phyloP scores from a whole-genome alignment of 164 flowering plant species.

The Aristolochia contorta region DNA sequence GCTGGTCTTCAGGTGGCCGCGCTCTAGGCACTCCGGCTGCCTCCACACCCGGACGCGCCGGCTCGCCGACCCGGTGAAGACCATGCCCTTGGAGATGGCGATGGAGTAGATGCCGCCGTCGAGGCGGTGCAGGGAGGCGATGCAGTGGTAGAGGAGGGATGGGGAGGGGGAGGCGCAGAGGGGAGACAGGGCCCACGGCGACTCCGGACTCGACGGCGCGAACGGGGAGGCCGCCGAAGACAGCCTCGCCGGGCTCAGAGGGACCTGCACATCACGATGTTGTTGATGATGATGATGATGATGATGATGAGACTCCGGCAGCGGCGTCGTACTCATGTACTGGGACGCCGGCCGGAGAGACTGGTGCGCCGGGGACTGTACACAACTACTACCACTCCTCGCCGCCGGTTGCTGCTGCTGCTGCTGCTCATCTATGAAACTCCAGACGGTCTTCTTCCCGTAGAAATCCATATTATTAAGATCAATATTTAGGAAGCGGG shows the following conservation, averaged over 20 bases:
- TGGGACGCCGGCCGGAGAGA: background rate
- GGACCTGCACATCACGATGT: slow-evolving; percentile 1
- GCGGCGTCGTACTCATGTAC: no score
- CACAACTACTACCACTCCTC: no score
- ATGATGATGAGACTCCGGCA: no score
- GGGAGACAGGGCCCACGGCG: slow-evolving; percentile 28
- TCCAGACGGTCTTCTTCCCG: background rate
- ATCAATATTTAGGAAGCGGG: no score
- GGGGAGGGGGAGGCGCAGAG: slow-evolving; percentile 17
- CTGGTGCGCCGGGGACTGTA: background rate
- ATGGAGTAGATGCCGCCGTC: slow-evolving; percentile 34
- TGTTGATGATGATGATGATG: background rate
- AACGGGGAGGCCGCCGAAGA: background rate
- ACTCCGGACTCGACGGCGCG: slow-evolving; percentile 14
- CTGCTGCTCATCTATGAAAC: background rate
- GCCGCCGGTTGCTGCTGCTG: background rate
- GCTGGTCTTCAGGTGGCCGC: slow-evolving; percentile 23
- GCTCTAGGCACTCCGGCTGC: slow-evolving; percentile 29
- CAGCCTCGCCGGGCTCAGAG: slow-evolving; percentile 4
- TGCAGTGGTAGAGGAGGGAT: slow-evolving; percentile 22
- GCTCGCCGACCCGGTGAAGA: slow-evolving; percentile 38
- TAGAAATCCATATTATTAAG: background rate
- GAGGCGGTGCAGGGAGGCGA: slow-evolving; percentile 30
- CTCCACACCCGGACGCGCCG: slow-evolving; percentile 29
- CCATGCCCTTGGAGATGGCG: slow-evolving; percentile 20